Evolutionary conservation across 2,329 filamentous ascomycete genomes (phyloP).

Genomic region (Emericellopsis atlantica): DNA sequence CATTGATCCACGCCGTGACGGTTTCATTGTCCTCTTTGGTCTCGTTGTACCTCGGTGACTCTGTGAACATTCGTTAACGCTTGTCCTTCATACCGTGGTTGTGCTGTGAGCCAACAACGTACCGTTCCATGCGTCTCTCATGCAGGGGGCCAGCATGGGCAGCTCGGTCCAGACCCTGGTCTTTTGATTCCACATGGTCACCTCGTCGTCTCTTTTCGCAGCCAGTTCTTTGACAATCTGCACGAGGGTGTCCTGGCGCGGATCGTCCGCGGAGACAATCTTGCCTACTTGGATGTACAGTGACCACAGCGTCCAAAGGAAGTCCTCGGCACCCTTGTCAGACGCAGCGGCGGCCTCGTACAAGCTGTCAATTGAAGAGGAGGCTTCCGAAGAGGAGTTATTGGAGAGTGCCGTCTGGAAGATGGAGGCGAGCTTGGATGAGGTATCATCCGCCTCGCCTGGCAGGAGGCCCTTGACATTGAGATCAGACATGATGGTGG

Average conservation of each 20-base stretch:
- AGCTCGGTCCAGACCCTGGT: conserved; percentile 14
- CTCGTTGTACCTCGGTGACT: conserved; percentile 10
- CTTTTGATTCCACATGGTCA: conserved; percentile 14
- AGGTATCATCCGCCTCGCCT: not conserved
- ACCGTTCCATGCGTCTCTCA: conserved; percentile 17
- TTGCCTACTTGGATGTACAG: conserved; percentile 11
- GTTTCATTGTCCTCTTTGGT: conserved; percentile 8
- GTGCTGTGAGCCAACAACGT: conserved; percentile 3
- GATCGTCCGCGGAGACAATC: conserved; percentile 12
- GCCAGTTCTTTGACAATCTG: conserved; percentile 9
- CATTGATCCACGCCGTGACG: conserved; percentile 13
- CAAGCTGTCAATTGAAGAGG: conserved; percentile 11
- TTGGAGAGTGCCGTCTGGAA: conserved; percentile 9
- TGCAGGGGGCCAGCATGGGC: conserved; percentile 15
- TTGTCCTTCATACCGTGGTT: too few relatives aligned
- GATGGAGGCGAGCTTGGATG: conserved; percentile 7
- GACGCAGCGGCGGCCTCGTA: conserved; percentile 6
- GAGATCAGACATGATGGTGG: not conserved
- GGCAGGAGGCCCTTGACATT: not conserved
- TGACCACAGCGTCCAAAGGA: conserved; percentile 16
- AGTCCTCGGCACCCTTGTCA: conserved; percentile 9
- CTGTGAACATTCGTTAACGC: conserved; percentile 3
- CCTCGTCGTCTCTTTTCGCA: conserved; percentile 8
- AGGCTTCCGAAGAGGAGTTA: conserved; percentile 5
- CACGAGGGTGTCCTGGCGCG: conserved; percentile 9